A percentile compares a stretch with the other conserved stretches of the same genome.
phyloP scores from a whole-genome alignment of 768 basidiomycete species.

The Hebeloma cylindrosporum region DNA sequence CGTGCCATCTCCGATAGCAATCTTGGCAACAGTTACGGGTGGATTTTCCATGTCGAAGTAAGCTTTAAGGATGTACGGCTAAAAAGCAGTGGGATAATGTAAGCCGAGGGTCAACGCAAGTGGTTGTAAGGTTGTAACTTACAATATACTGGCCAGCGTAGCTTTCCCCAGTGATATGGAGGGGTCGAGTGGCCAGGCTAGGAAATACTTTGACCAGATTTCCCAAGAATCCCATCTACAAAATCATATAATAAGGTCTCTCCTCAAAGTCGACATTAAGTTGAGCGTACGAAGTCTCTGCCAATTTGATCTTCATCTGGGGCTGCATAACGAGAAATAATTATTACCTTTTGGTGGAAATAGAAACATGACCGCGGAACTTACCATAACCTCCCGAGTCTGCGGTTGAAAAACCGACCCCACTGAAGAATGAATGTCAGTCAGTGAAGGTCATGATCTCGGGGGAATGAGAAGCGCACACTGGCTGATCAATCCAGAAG shows the following conservation, averaged over 20 bases:
- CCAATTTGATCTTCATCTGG: slow-evolving; percentile 68
- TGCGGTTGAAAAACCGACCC: slow-evolving; percentile 63
- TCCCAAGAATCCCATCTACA: slow-evolving; percentile 66
- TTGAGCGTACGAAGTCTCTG: slow-evolving; percentile 46
- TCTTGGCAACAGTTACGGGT: slow-evolving; percentile 65
- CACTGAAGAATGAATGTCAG: slow-evolving; percentile 25
- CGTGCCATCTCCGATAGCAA: slow-evolving; percentile 71
- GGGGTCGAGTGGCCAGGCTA: slow-evolving; percentile 60
- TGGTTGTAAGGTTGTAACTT: slow-evolving; percentile 21
- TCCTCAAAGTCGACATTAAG: neutral
- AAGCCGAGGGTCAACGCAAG: neutral
- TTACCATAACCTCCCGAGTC: slow-evolving; percentile 61
- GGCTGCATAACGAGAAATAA: slow-evolving; percentile 33
- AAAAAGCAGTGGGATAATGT: neutral
- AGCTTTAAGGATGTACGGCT: slow-evolving; percentile 78
- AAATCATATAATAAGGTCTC: slow-evolving; percentile 1
- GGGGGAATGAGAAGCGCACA: slow-evolving; percentile 35
- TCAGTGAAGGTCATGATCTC: neutral
- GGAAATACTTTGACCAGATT: slow-evolving; percentile 80
- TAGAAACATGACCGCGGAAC: slow-evolving; percentile 15
- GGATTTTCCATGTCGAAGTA: slow-evolving; percentile 63
- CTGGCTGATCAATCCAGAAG: slow-evolving; percentile 76
- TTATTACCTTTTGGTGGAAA: neutral
- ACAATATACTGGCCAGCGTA: slow-evolving; percentile 76
- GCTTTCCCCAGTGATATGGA: slow-evolving; percentile 71